Evolutionary conservation across 164 flowering plant species (phyloP).

Genomic region (Protea cynaroides): DNA sequence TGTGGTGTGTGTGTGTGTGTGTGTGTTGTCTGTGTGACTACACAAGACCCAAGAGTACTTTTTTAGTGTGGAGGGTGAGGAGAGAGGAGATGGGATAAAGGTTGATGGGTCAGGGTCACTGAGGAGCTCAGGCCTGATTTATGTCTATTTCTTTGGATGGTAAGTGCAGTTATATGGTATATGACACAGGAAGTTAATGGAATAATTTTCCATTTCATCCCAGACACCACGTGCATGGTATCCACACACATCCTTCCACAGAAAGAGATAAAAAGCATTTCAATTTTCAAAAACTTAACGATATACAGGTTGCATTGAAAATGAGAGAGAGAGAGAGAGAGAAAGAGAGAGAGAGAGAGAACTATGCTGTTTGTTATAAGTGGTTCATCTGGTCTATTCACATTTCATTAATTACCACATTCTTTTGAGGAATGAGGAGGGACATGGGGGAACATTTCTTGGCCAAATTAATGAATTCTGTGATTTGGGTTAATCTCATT

Average conservation of each 20-base stretch:
- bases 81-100: constrained; percentile 7
- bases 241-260: neutral
- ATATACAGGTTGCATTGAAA: too few relatives aligned
- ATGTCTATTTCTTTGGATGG: constrained; percentile 18
- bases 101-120: neutral
- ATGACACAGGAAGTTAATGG: constrained; percentile 5
- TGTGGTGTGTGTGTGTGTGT: neutral
- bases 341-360: constrained; percentile 1
- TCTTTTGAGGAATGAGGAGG: too few relatives aligned
- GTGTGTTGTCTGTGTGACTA: constrained; percentile 6
- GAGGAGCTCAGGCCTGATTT: neutral
- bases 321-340: neutral
- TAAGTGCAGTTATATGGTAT: constrained; percentile 3
- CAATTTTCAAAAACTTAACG: too few relatives aligned
- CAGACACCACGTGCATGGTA: neutral
- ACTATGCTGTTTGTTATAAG: neutral
- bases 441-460: too few relatives aligned
- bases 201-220: neutral
- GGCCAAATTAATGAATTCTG: too few relatives aligned
- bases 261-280: neutral
- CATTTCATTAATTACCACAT: too few relatives aligned
- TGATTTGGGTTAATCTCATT: too few relatives aligned
- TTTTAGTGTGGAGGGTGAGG: constrained; percentile 9
- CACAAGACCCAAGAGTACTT: constrained; percentile 14
- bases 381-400: too few relatives aligned